A percentile compares a stretch with the other conserved stretches of the same genome.
Conservation (phyloP, 1,284 basidiomycete species). For the Cryptococcus wingfieldii region DNA sequence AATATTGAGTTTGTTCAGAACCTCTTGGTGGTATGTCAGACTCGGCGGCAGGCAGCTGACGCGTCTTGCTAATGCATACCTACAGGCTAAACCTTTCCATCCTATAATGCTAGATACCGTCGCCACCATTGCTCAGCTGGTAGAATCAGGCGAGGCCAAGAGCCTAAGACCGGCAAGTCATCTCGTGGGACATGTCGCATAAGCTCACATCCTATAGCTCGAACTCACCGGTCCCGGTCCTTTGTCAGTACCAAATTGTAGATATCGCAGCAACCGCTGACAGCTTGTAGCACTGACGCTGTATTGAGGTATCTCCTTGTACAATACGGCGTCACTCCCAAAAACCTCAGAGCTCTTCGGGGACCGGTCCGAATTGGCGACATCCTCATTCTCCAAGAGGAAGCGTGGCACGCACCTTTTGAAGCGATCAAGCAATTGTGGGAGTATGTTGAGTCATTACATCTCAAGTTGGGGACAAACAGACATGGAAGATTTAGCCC, state of each 20-base stretch:
- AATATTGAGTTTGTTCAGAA: conserved; percentile 32
- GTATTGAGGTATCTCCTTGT: conserved; percentile 34
- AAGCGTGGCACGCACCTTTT: conserved; percentile 17
- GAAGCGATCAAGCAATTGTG: conserved; percentile 10
- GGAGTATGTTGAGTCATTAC: conserved; percentile 2
- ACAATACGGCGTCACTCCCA: conserved; percentile 34
- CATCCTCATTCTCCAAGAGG: conserved; percentile 27
- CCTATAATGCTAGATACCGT: conserved; percentile 35
- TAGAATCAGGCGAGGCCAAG: conserved; percentile 5
- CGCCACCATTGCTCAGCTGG: conserved; percentile 18
- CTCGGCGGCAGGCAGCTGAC: neutral
- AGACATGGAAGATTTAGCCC: conserved; percentile 2
- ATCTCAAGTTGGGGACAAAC: conserved; percentile 1
- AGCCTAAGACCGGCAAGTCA: conserved; percentile 11
- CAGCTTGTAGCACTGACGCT: conserved; percentile 23
- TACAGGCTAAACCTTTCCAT: conserved; percentile 27
- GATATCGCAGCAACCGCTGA: neutral
- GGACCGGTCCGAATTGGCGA: conserved; percentile 34
- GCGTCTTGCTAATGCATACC: neutral
- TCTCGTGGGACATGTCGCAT: neutral
- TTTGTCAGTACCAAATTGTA: conserved; percentile 13
- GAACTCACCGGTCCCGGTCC: conserved; percentile 32
- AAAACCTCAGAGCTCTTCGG: conserved; percentile 17
- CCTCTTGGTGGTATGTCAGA: conserved; percentile 19
- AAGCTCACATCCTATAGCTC: conserved; percentile 6